Base-by-base conservation (phyloP, 176 grass and related monocot species). In the Triticum timopheevii region DNA sequence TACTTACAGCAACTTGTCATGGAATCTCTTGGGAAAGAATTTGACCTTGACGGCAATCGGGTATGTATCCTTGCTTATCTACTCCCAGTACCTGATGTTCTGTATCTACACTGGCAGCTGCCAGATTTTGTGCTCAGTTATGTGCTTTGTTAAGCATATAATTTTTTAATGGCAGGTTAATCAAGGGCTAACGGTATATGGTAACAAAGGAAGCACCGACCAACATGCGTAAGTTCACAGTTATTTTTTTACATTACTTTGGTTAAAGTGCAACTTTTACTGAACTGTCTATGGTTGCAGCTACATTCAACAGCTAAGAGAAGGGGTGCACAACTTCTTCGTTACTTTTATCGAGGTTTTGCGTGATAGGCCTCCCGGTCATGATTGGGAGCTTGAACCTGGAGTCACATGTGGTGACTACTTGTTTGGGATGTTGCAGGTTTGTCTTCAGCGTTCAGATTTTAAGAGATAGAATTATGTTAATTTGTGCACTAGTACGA, bases 121-220 rank as follows among this genome's bases (percentile, higher is more conserved):
- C 40, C 3, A 27, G 69, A 15, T 73, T 77, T 9, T 56, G 2
- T 77, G 11, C 65, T 78, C 38, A 40, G 20, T 77, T 77, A 2
- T 81, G 5, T 81, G 47, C 64, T 78, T 85, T 71, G 35, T 70
- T 78, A 85, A 58, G 24, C 25, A 54, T 56, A 66, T 15, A 88
- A 72, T 34, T 2, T 67, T 85, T 17, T 39, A 33, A 65, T 61
- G 71, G n/a, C 88, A 99, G 97, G 97, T 99, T 81, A 99, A 99
- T 97, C 97, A 99, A 95, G 97, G 97, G 33, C 76, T 99, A 79
- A 85, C 90, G 62, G 92, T 99, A 7, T 99, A 99, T 90, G 97
- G 97, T 88, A 97, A 99, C 82, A 99, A 99, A 93, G 97, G 97
- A 91, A 99, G 97, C 89, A 99, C 97, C 25, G 97, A 99, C 79